phyloP scores from a whole-genome alignment of 148 eudicot species.

The Drosera capensis region DNA sequence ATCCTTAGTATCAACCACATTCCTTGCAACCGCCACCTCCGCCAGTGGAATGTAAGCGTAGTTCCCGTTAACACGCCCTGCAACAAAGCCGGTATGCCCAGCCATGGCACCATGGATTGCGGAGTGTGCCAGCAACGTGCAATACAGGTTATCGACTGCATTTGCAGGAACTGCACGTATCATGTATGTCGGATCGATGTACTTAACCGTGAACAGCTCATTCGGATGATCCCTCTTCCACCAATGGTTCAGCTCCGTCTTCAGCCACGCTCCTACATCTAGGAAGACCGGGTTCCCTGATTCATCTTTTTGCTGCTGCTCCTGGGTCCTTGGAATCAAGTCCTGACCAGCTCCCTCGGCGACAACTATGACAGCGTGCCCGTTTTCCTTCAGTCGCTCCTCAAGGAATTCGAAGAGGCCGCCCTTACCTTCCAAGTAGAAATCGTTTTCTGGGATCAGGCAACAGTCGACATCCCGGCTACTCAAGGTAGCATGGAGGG shows the following conservation, averaged over 20 bases:
- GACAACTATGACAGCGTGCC: conserved; percentile 56
- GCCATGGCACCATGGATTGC: conserved; percentile 75
- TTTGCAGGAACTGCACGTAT: conserved; percentile 65
- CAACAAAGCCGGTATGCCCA: conserved; percentile 58
- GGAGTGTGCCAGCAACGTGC: conserved; percentile 59
- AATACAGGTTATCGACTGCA: conserved; percentile 51
- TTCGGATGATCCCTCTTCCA: conserved; percentile 42
- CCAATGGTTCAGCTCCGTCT: conserved; percentile 56
- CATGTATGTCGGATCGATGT: conserved; percentile 74
- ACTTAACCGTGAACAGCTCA: conserved; percentile 50
- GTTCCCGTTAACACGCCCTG: conserved; percentile 48
- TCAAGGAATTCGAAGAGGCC: conserved; percentile 53
- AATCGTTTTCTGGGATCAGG: conserved; percentile 48
- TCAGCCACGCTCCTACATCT: conserved; percentile 61
- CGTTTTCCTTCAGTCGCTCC: conserved; percentile 19
- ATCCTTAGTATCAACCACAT: conserved; percentile 31
- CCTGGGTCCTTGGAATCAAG: conserved; percentile 34
- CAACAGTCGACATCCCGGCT: conserved; percentile 77
- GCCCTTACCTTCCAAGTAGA: conserved; percentile 57
- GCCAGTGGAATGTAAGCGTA: conserved; percentile 54
- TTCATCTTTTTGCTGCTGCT: conserved; percentile 36
- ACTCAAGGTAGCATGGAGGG: conserved; percentile 55
- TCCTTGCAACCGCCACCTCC: conserved; percentile 45
- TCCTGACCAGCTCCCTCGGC: conserved; percentile 79
- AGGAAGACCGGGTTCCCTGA: conserved; percentile 56